Base-by-base conservation (phyloP, 2,329 filamentous ascomycete species). In the Thelonectria discophora region DNA sequence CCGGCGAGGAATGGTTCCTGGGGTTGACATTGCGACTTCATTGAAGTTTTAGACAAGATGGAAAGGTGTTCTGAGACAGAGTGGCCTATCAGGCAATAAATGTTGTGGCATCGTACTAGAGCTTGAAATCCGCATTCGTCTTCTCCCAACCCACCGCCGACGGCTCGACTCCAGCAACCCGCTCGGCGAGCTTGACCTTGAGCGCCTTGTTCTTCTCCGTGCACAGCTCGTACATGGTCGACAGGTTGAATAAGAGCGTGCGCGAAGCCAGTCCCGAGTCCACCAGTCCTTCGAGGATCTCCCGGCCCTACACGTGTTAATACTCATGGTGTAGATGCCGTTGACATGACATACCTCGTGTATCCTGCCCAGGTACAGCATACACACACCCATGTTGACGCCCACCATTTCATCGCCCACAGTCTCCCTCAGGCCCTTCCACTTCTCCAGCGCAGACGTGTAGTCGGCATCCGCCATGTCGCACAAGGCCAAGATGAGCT, bases 221-320 rank as follows among this genome's bases (percentile, higher is more conserved):
- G 74, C 91, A 95, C 8, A 98, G 83, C 77, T 98, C 95, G 74
- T 97, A 98, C 70, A 97, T 87, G 0, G 94, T 98, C 11, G 89
- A 88, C 12, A 99, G 78, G 74, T 98, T 98, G 78, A 97, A 97
- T 0, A 96, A 86, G 2, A 97, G 79, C 1, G 91, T 91, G 65
- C 91, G 89, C 60, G 94, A 97, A 0, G 87, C 86, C 42, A 86
- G 81, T 1, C 88, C 86, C 1, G 80, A 75, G 3, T 86, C 82
- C 0, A 93, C 81, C 11, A 96, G 78, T 0, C 79, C 77, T 70
- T 94, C 90, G 3, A 97, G 80, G 1, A 91, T 77, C 12, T 81
- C 76, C 13, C 87, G 86, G 1, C 92, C 90, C 83, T 92, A 13
- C 1, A 2, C 11, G 47, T 32, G 54, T n/a, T 74, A n/a, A n/a